phyloP scores from a whole-genome alignment of 2,329 filamentous ascomycete genomes.

The Trichoderma koningii region DNA sequence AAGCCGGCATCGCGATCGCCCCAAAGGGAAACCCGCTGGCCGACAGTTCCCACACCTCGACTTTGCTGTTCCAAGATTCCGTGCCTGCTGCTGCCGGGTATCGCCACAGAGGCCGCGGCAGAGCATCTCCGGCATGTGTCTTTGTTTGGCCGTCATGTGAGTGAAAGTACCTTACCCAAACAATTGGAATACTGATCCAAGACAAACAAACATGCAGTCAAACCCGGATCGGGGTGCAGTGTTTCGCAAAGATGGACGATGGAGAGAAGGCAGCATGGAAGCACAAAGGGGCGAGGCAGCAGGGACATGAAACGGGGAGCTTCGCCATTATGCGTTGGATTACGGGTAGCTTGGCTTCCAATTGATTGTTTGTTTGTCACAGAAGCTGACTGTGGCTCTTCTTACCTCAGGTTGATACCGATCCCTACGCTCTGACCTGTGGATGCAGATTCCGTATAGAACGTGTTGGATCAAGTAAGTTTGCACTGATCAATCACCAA shows the following conservation, averaged over 20 bases:
- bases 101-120: constrained; percentile 12
- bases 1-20: constrained; percentile 22
- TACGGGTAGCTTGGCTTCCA: not conserved
- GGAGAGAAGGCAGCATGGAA: not conserved
- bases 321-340: not conserved
- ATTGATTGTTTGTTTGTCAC: not conserved
- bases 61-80: too few species aligned
- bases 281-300: not conserved
- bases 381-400: not conserved
- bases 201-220: too few species aligned
- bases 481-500: too few species aligned
- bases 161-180: not conserved
- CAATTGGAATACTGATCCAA: too few species aligned
- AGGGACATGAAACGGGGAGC: constrained; percentile 6
- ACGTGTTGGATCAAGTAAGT: too few species aligned
- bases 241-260: not conserved
- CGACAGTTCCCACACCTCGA: constrained; percentile 6
- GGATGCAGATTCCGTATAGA: too few species aligned
- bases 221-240: too few species aligned
- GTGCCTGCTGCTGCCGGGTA: not conserved
- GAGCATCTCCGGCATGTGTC: constrained; percentile 1
- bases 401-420: not conserved
- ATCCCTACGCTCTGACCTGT: not conserved
- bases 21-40: constrained; percentile 5
- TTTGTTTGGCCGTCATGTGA: not conserved